Conservation (phyloP, 176 grass and related monocot genomes). For the Pontederia crassipes region DNA sequence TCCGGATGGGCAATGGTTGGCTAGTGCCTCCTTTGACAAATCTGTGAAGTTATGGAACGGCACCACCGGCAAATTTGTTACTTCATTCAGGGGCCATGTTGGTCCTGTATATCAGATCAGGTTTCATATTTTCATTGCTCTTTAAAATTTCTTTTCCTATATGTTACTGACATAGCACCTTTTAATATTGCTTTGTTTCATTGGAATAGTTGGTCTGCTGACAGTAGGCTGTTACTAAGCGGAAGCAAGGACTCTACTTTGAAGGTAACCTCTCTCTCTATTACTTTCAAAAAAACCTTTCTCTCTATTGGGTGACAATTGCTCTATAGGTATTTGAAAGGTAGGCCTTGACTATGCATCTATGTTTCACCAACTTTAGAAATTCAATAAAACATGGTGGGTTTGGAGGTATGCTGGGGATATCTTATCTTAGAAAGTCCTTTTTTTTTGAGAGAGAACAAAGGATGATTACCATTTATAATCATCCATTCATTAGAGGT, state of each 20-base stretch:
- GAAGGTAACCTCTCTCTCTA: slow-evolving; percentile 37
- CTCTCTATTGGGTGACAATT: neutral
- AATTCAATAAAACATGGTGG: neutral
- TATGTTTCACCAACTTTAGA: neutral
- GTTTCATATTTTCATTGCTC: slow-evolving; percentile 18
- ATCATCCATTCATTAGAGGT: too few relatives aligned
- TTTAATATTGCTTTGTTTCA: neutral
- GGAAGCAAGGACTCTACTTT: slow-evolving; percentile 98
- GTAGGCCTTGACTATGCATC: neutral
- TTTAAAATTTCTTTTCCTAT: neutral
- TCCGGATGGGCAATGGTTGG: slow-evolving; percentile 95
- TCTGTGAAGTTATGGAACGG: slow-evolving; percentile 97
- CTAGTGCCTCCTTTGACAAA: slow-evolving; percentile 96
- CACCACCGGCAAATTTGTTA: slow-evolving; percentile 74
- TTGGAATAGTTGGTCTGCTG: slow-evolving; percentile 65
- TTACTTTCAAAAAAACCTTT: neutral
- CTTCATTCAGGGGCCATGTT: slow-evolving; percentile 83
- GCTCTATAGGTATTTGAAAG: too few relatives aligned
- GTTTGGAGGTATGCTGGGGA: too few relatives aligned
- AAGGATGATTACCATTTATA: too few relatives aligned
- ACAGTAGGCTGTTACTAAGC: slow-evolving; percentile 94
- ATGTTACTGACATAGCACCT: neutral
- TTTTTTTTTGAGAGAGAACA: too few relatives aligned
- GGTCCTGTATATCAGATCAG: slow-evolving; percentile 95
- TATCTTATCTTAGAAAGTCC: too few relatives aligned